Percentiles rank a stretch among this genome's conserved stretches.
These are phyloP conservation scores for Phytophthora idaei DNA, from an alignment of 352 stramenopile genomes.

Conservation along the genomic window DNA sequence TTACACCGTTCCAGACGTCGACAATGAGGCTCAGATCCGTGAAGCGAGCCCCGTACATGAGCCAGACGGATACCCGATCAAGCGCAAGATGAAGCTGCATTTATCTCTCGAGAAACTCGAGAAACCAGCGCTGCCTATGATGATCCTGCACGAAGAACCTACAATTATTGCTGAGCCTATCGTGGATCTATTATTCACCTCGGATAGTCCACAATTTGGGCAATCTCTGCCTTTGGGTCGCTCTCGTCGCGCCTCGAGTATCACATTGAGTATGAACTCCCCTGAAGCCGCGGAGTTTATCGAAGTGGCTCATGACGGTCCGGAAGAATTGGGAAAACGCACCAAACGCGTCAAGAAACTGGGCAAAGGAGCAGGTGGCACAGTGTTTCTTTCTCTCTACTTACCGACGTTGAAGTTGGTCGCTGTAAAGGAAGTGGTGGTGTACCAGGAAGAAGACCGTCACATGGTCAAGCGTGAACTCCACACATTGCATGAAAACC, in stretches of 20 bases:
- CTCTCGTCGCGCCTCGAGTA: conserved; percentile 53
- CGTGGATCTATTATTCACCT: background rate
- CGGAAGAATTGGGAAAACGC: conserved; percentile 58
- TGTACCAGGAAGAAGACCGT: conserved; percentile 83
- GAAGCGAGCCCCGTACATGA: conserved; percentile 22
- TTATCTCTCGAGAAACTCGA: conserved; percentile 53
- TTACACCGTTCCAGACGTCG: conserved; percentile 7
- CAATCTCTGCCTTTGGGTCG: conserved; percentile 5
- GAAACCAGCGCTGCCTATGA: conserved; percentile 43
- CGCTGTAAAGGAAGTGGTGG: conserved; percentile 84
- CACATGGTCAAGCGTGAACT: conserved; percentile 89
- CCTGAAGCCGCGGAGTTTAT: conserved; percentile 74
- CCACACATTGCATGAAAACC: conserved; percentile 84
- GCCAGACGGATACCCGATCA: conserved; percentile 36
- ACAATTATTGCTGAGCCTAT: background rate
- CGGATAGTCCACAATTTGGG: background rate
- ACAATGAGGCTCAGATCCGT: conserved; percentile 17
- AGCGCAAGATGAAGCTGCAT: conserved; percentile 58
- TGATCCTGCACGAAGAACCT: conserved; percentile 25
- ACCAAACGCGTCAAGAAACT: conserved; percentile 76
- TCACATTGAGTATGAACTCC: conserved; percentile 64
- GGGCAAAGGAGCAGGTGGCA: conserved; percentile 84
- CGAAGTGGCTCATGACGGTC: conserved; percentile 77
- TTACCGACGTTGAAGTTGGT: conserved; percentile 84
- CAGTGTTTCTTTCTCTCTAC: conserved; percentile 86